Evolutionary conservation across 805 yeast genomes (phyloP), one percentile per base, ranked within the genome.

Genomic region (Myxozyma vanderwaltii): DNA sequence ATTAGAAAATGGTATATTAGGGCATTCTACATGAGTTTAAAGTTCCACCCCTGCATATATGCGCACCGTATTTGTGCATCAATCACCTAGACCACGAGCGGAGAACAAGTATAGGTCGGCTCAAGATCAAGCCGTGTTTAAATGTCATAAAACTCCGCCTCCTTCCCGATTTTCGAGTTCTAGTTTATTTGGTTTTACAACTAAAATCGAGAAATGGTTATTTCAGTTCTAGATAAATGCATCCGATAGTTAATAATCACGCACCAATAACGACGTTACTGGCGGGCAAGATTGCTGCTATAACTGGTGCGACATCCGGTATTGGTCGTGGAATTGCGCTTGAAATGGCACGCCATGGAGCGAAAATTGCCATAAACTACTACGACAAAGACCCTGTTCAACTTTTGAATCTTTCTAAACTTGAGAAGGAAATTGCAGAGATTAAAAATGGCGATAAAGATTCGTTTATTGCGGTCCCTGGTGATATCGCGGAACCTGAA

Each of bases 281-380:
- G 39, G n/a, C 41, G 6, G 65, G 51, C 48, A 61, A 85, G 72
- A 91, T 88, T 59, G 94, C 87, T n/a, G 79, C 88, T 43, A 79
- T 88, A 49, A 88, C 95, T 10, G 96, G 95, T 64, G 88, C 94
- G 33, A 92, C 91, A 60, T 82, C 86, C 47, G 96, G 96, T 40
- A 77, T 88, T 67, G 95, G 95, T 58, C 81, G 84, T 69, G 85
- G 87, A 51, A 90, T 88, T 74, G 94, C 94, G 5, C 71, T 81
- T 48, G 81, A 81, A 73, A 86, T 85, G 73, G 92, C 90, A 55
- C 82, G 79, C 69, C 86, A 86, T 71, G 95, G 96, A 64, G 94
- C 95, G 23, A 86, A 83, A 73, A 89, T 88, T 63, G 89, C 88
- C 39, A 88, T 89, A 23, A 88, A 89, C 69, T 94, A 88, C 73